phyloP scores from a whole-genome alignment of 768 basidiomycete genomes.

The Suillus occidentalis region DNA sequence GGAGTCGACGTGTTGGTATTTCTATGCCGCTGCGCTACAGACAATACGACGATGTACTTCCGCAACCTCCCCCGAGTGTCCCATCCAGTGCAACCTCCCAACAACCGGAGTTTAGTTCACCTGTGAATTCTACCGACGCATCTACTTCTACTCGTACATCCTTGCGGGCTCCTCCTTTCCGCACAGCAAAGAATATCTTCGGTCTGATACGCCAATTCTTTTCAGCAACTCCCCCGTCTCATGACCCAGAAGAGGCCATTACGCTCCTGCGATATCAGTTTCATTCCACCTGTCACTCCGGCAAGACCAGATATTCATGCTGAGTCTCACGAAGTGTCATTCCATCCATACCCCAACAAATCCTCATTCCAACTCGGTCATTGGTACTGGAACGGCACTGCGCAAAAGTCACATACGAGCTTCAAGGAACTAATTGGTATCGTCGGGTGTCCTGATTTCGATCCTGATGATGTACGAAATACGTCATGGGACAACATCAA shows the following conservation, averaged over 20 bases:
- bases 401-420: not conserved
- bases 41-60: not conserved
- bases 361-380: not conserved
- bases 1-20: not conserved
- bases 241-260: too few relatives aligned
- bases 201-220: too few relatives aligned
- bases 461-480: not conserved
- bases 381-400: not conserved
- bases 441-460: not conserved
- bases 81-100: too few relatives aligned
- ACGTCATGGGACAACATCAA: not conserved
- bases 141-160: too few relatives aligned
- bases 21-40: not conserved
- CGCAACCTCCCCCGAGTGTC: too few relatives aligned
- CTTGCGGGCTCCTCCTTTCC: too few relatives aligned
- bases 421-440: not conserved
- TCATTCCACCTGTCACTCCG: too few relatives aligned
- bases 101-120: too few relatives aligned
- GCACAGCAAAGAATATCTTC: not conserved
- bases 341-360: not conserved
- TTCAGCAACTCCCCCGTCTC: too few relatives aligned
- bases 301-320: too few relatives aligned
- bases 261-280: too few relatives aligned
- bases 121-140: too few relatives aligned
- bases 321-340: not conserved